These are phyloP conservation scores for Anethum foeniculum DNA, from an alignment of 140 eudicot species.

Conservation along the genomic window DNA sequence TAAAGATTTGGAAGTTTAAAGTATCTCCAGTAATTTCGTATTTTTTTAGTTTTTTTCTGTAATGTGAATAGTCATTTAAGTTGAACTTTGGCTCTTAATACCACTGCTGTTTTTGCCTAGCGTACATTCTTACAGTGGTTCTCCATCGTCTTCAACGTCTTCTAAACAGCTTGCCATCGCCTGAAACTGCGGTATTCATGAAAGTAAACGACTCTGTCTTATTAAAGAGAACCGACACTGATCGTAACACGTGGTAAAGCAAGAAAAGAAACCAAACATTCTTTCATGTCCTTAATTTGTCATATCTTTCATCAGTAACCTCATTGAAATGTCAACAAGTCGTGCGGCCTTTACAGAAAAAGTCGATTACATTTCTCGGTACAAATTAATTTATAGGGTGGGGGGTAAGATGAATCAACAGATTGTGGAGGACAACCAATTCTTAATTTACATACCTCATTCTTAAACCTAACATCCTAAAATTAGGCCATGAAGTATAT, in stretches of 20 bases:
- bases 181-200: no score
- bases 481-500: constrained; percentile 12
- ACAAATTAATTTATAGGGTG: background rate
- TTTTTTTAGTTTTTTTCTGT: no score
- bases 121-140: no score
- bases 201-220: no score
- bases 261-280: background rate
- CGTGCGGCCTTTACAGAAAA: background rate
- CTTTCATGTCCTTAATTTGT: background rate
- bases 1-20: no score
- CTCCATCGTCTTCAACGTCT: no score
- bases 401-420: background rate
- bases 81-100: no score
- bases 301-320: background rate
- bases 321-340: background rate
- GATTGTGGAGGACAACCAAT: background rate
- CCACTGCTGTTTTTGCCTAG: no score
- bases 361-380: background rate
- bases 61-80: no score
- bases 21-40: no score
- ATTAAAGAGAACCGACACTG: background rate
- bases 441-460: constrained; percentile 22
- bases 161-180: no score
- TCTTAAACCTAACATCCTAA: constrained; percentile 11
- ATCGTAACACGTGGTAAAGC: background rate